A percentile compares a stretch with the other conserved stretches of the same genome.
Conservation (phyloP, 371 early-diverging fungal species). For the Batkoa obscura region DNA sequence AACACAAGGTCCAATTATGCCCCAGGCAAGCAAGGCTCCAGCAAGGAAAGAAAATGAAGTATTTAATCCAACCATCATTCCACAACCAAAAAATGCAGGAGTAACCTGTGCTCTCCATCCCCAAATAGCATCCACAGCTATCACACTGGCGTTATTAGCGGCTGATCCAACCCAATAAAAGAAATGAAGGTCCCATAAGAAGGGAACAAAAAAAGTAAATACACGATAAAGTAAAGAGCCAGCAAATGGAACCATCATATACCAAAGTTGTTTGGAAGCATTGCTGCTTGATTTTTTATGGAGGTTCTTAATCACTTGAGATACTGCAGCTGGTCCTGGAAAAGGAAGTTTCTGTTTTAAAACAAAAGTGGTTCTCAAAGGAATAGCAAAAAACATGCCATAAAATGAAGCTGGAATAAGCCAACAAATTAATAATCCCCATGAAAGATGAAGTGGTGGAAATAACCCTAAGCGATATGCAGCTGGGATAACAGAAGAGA, state of each 20-base stretch:
- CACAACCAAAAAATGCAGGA: conserved; percentile 48
- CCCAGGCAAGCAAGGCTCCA: conserved; percentile 1
- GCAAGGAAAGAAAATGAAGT: conserved; percentile 13
- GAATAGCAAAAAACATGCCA: conserved; percentile 55
- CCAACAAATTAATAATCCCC: conserved; percentile 28
- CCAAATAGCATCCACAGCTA: conserved; percentile 28
- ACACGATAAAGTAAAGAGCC: conserved; percentile 23
- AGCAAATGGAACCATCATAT: conserved; percentile 25
- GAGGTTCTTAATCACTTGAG: conserved; percentile 38
- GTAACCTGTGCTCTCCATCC: conserved; percentile 29
- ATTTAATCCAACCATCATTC: conserved; percentile 35
- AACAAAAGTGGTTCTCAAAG: conserved; percentile 45
- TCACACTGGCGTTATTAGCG: conserved; percentile 18
- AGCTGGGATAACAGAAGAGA: conserved; percentile 46
- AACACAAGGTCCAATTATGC: conserved; percentile 7
- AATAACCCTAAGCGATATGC: conserved; percentile 40
- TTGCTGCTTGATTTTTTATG: conserved; percentile 24
- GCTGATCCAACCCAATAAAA: conserved; percentile 31
- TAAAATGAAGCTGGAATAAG: conserved; percentile 38
- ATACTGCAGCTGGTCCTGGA: conserved; percentile 48
- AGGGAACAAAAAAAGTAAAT: conserved; percentile 32
- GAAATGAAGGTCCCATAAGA: conserved; percentile 31
- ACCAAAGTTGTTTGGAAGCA: conserved; percentile 17
- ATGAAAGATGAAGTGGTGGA: conserved; percentile 19
- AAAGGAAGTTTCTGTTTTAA: conserved; percentile 45